A percentile compares a stretch with the other conserved stretches of the same genome.
Conservation (phyloP, 1,284 basidiomycete genomes). For the Puccinia horiana region DNA sequence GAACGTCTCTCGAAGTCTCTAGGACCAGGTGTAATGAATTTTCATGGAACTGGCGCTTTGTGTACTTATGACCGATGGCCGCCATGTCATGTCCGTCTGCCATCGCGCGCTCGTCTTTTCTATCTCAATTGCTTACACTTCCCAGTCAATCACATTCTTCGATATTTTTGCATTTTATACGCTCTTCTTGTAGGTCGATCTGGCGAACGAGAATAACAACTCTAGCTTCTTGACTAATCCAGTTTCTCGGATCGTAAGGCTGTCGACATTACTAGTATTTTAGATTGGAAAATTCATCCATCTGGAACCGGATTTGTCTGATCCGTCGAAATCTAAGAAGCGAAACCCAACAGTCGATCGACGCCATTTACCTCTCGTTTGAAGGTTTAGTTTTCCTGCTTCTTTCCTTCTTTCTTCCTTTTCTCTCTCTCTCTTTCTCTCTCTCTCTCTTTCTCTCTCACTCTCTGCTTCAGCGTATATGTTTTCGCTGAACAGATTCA, state of each 20-base stretch:
- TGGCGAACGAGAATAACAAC: not conserved
- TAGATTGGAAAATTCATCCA: not conserved
- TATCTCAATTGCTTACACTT: not conserved
- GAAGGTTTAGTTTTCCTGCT: conserved; percentile 3
- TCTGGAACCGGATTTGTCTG: not conserved
- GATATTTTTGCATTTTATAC: not conserved
- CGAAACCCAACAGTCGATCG: not conserved
- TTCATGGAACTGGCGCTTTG: not conserved
- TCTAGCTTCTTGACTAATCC: not conserved
- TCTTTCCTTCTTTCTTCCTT: not conserved
- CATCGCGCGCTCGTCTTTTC: not conserved
- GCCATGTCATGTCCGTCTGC: not conserved
- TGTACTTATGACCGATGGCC: not conserved
- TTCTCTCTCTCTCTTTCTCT: not conserved
- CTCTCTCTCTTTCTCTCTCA: not conserved
- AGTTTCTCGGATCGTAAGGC: not conserved
- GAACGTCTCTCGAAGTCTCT: not conserved
- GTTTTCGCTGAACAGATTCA: not conserved
- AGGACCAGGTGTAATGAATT: not conserved
- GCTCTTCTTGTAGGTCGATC: not conserved
- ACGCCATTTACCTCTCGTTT: not conserved
- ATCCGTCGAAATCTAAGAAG: not conserved
- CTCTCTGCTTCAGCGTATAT: not conserved
- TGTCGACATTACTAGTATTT: not conserved
- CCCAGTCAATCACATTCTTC: not conserved